Base-by-base conservation (phyloP, 192 early-diverging fungal genomes). In the Linnemannia exigua region DNA sequence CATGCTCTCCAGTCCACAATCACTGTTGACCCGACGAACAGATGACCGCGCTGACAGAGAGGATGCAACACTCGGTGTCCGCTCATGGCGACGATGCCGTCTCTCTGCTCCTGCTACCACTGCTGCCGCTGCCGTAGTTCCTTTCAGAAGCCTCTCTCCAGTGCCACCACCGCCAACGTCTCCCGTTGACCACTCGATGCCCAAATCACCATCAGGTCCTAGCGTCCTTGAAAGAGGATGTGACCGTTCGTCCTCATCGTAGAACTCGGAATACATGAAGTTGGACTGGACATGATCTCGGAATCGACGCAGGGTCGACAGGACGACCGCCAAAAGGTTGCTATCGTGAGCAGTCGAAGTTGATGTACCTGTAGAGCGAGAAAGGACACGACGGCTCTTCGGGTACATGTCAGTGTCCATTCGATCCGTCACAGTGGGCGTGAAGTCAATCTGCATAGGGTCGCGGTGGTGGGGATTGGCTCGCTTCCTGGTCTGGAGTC, bases 1-100 rank as follows among this genome's bases (percentile, higher is more conserved):
- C 77, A 85, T 76, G 31, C 83, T 85, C 74, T 85, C 83, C 22
- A 79, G 36, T 33, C 83, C 77, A 72, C 83, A 85, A 72, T 85
- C 83, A 37, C 83, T 85, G 19, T 47, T 75, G n/a, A 70, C 72
- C 7, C 83, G 77, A 17, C 83, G 77, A 25, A 85, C 28, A 72
- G 76, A 78, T 6, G 78, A 73, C 25, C 78, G 46, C 3, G 51
- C 78, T 54, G 72, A 73, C 47, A 28, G 31, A 3, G 83, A 79
- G 9, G 82, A 75, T 28, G 72, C 63, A 44, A 19, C 31, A 35
- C 79, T 80, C 5, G 72, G 25, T 44, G 79, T 46, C 47, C 68
- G 74, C 41, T 75, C 77, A 58, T 41, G 76, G 7, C 25, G 58
- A 35, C 51, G 75, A 47, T 68, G 61, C 22, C 50, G 41, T 58